phyloP scores from a whole-genome alignment of 2,329 filamentous ascomycete species.

The Thelonectria blattea region DNA sequence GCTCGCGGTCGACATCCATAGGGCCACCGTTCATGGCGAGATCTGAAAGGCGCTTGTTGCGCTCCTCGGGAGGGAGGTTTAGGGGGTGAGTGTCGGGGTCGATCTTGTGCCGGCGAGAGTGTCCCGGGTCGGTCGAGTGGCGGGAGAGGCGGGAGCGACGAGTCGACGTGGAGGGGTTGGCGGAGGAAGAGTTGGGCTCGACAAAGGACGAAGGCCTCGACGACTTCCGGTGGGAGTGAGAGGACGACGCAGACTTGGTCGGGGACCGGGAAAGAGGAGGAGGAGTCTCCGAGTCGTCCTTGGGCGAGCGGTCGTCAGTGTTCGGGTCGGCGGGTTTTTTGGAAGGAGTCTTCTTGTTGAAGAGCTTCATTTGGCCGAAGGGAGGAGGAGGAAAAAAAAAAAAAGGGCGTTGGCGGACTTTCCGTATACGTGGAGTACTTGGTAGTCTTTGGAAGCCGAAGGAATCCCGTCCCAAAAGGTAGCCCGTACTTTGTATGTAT shows the following conservation, averaged over 20 bases:
- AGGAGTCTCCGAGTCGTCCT: slow-evolving; percentile 45
- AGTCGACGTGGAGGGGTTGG: slow-evolving; percentile 37
- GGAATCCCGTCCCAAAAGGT: slow-evolving; percentile 43
- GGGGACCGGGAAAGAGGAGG: slow-evolving; percentile 44
- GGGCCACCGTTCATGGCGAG: slow-evolving; percentile 67
- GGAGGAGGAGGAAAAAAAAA: slow-evolving; percentile 1
- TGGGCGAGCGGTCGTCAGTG: slow-evolving; percentile 46
- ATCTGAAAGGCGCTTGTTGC: slow-evolving; percentile 75
- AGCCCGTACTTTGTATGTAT: not conserved
- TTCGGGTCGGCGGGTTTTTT: slow-evolving; percentile 49
- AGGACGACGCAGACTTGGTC: slow-evolving; percentile 45
- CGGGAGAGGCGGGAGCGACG: slow-evolving; percentile 54
- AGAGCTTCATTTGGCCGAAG: slow-evolving; percentile 58
- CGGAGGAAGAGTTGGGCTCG: slow-evolving; percentile 32
- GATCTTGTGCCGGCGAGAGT: slow-evolving; percentile 57
- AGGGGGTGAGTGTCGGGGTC: slow-evolving; percentile 82
- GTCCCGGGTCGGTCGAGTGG: slow-evolving; percentile 55
- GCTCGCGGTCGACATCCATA: slow-evolving; percentile 80
- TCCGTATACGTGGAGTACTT: slow-evolving; percentile 15
- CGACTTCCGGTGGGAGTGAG: slow-evolving; percentile 41
- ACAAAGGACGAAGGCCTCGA: slow-evolving; percentile 42
- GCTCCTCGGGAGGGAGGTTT: slow-evolving; percentile 88
- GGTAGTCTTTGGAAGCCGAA: slow-evolving; percentile 29
- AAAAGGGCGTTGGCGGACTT: not conserved
- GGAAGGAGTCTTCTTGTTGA: slow-evolving; percentile 52